Evolutionary conservation across 305 asterid species (phyloP).

Genomic region (Solanum hybrid): DNA sequence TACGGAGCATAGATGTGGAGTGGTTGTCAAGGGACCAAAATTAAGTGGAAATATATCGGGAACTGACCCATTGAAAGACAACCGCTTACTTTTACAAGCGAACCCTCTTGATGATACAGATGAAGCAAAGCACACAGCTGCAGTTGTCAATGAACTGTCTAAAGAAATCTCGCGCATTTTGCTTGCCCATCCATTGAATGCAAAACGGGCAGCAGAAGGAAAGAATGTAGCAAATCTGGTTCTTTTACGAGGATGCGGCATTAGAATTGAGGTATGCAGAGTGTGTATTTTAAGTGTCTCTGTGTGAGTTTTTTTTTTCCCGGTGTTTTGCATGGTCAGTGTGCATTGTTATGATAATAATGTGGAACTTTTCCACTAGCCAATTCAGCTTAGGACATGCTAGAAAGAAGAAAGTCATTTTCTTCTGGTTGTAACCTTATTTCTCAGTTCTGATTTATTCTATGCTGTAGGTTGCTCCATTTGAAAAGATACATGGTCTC

Average conservation of each 20-base stretch:
- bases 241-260: slow-evolving; percentile 93
- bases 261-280: slow-evolving; percentile 75
- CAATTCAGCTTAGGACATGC: not conserved
- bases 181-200: slow-evolving; percentile 67
- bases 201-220: slow-evolving; percentile 64
- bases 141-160: slow-evolving; percentile 75
- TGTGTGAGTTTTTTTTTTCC: not conserved
- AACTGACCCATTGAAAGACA: slow-evolving; percentile 92
- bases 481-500: slow-evolving; percentile 61
- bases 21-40: slow-evolving; percentile 93
- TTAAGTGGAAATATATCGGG: slow-evolving; percentile 95
- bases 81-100: slow-evolving; percentile 69
- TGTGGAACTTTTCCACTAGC: not conserved
- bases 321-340: not conserved
- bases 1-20: slow-evolving; percentile 99
- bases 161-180: slow-evolving; percentile 73
- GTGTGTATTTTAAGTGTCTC: not conserved
- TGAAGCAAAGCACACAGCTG: slow-evolving; percentile 78
- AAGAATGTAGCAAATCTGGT: slow-evolving; percentile 77
- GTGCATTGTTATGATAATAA: not conserved
- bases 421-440: not conserved
- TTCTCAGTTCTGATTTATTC: not conserved
- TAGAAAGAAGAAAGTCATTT: slow-evolving; percentile 2
- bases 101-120: slow-evolving; percentile 77
- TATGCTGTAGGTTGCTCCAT: slow-evolving; percentile 61